Base-by-base conservation (phyloP, 441 rosid species). In the Croton setiger region DNA sequence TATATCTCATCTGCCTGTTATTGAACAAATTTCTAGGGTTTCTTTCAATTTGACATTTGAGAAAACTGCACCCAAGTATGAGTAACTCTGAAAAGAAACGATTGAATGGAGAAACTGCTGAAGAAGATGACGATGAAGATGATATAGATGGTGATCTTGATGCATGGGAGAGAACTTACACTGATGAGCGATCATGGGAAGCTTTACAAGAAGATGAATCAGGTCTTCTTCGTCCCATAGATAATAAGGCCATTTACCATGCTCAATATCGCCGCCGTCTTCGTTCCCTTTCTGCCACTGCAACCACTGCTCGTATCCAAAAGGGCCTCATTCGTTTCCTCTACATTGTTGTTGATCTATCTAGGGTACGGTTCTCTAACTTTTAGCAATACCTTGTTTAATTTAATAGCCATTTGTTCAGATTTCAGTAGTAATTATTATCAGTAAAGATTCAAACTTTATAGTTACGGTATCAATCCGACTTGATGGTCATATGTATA, bases 281-380 rank as follows among this genome's bases (percentile, higher is more conserved):
- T 31, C 90, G 86, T 60, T 69, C 82, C 15, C 84, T 80, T 60
- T 71, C 88, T 39, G 69, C 90, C 7, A 63, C 85, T 39, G 79
- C 88, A 33, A 69, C 90, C 7, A 67, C 91, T 63, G 76, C 88
- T 74, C 85, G 92, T 17, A 88, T 94, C 37, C 99, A 92, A 60
- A 94, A 94, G 78, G 99, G 98, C 47, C 96, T 94, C 70, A 93
- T 91, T 72, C 90, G 97, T 36, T 91, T 87, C 73, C 86, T 91
- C 27, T 94, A 86, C 79, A 70, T 91, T 41, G 88, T 94, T 73
- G 78, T 90, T 56, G 98, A 92, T 80, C 91, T 92, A 80, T 92
- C 98, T 56, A 74, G 83, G 91, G 97, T 91, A 78, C 48, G 47
- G 17, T 48, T 45, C 3, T 4, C 49, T 18, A 4, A 21, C 27